Evolutionary conservation across 768 basidiomycete genomes (phyloP), one percentile per base, ranked within the genome.

Genomic region (Amanita fuliginea): DNA sequence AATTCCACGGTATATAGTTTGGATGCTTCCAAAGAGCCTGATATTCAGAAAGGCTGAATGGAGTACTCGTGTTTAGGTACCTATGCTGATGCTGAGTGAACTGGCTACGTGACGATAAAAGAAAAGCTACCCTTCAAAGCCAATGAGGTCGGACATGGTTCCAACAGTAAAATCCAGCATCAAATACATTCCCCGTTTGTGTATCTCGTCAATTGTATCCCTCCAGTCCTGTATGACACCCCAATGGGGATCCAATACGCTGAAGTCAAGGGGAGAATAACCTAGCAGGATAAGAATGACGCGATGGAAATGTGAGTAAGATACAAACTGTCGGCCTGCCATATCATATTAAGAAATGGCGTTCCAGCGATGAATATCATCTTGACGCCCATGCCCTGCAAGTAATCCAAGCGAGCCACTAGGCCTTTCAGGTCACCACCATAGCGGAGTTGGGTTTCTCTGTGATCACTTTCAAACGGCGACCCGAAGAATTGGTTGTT

Each of bases 151-250:
- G 53, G 74, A 74, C 78, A 95, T 87, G 1, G 93, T 96, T 10
- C 92, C 92, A 48, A 96, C 85, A 2, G 93, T 96, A 60, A 96
- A 93, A 68, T 96, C 93, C 21, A 78, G 73, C 79, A 96, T 91
- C 58, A 95, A 65, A 62, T 92, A 95, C 93, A 96, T 93, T 51
- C 82, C 83, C 36, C 78, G 75, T 0, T 76, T 66, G 60, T 96
- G 93, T 26, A 95, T 73, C 44, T 76, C 75, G 60, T 87, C 83
- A 53, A 96, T 80, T 44, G 85, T 63, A 34, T 71, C 62, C 14
- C 73, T 73, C 92, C 92, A 96, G 55, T 94, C 88, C 22, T 74
- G 61, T 49, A 92, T 69, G 8, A 76, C 86, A 19, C 93, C 93
- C 81, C 86, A 95, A 59, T 96, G 93, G 33, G 93, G 93, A 64